Evolutionary conservation across 1,284 basidiomycete genomes (phyloP), one percentile per base, ranked within the genome.

Genomic region (Pyrrhoderma lamaoense): DNA sequence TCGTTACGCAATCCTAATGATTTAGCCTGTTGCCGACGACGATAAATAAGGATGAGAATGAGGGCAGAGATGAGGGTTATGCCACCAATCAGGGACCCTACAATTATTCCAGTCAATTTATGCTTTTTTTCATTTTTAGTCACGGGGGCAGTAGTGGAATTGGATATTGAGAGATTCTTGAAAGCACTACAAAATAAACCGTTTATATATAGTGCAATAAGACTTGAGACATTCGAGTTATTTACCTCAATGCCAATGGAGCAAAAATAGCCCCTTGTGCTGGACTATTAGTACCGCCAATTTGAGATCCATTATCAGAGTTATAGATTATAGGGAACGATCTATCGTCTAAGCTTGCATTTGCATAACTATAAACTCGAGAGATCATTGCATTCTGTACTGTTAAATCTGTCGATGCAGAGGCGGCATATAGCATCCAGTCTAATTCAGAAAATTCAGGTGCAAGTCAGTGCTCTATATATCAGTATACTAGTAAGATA

Each of bases 401-500:
- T 2, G 56, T 51, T 14, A 55, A 54, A 38, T 66, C 59, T 0
- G 60, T 60, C 4, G 65, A 56, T 8, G 66, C 63, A 4, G 63
- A 65, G 3, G 70, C 70, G 2, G 65, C 63, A 50, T 70, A 65
- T 34, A 71, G 56, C 2, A 64, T 63, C 69, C 68, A 72, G 51
- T 70, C 70, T 72, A 38, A n/a, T 19, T 25, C 27, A 8, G 27
- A 22, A 40, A 5, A 23, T 21, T n/a, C 0, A 55, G 11, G n/a
- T n/a, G n/a, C n/a, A n/a, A n/a, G n/a, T n/a, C 8, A 37, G 11
- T 9, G 11, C 35, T 16, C 11, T 11, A 11, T 37, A 9, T 37
- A 37, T 37, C 35, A 58, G 59, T 5, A 64, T 54, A 9, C 64
- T 62, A 7, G 61, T 51, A 54, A n/a, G 40, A 27, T 49, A 51